Evolutionary conservation across 805 yeast species (phyloP), one percentile per base, ranked within the genome.

Genomic region (Cephaloascus albidus): DNA sequence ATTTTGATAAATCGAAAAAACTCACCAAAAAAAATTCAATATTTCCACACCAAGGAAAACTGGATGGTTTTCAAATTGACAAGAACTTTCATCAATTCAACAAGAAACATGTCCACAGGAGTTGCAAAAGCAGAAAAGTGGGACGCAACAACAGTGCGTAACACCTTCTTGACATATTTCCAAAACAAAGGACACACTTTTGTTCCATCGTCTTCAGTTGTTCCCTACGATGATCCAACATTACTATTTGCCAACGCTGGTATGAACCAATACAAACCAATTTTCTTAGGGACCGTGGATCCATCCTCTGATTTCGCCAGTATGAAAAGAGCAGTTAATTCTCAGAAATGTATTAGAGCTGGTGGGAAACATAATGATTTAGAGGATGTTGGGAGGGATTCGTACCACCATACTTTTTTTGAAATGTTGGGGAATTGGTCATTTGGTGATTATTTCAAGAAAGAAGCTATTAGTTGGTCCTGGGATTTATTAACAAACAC

Each of bases 401-500:
- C 95, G 39, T 93, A 93, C 58, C 99, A 93, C 61, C 99, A 93
- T 63, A 93, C 99, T 15, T 94, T 94, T 58, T 93, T 93, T 52
- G 99, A 93, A 68, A 93, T 93, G 99, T 76, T 93, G 65, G 99
- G 99, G 55, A 93, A 93, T 72, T 93, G 99, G 99, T 93, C 98
- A 4, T 93, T 93, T 63, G 99, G 99, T 54, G 98, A 93, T 65
- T 93, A 93, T 61, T 93, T 93, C 78, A 93, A 93, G 63, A 77
- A 83, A 53, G 98, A 88, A 57, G 97, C 97, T 39, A 82, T 89
- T 53, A 64, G 65, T 6, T 85, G 74, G 67, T 80, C 95, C 8
- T 93, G 97, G 97, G 94, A 88, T 42, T 70, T 93, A 45, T 74
- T 93, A 57, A 89, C 97, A 37, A 60, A 73, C 45, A 93, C 84